Conservation (phyloP, 2,329 filamentous ascomycete genomes). For the Talaromyces verruculosus region DNA sequence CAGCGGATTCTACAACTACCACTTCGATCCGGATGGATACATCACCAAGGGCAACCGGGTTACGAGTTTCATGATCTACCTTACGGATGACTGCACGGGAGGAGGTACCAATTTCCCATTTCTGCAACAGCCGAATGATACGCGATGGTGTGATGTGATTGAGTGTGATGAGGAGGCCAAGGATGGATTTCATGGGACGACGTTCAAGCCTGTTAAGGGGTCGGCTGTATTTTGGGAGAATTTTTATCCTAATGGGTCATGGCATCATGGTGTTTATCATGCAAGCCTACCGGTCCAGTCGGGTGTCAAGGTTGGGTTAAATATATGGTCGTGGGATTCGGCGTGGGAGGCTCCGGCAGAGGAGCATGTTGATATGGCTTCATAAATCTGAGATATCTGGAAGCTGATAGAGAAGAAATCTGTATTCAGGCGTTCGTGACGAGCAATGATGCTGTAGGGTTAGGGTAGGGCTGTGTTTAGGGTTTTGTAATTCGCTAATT, state of each 20-base stretch:
- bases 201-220: conserved; percentile 5
- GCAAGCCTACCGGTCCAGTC: neutral
- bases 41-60: neutral
- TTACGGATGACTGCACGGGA: neutral
- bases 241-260: neutral
- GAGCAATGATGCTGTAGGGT: neutral
- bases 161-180: conserved; percentile 5
- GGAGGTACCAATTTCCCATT: neutral
- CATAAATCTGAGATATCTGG: neutral
- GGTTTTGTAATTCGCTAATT: neutral
- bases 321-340: conserved; percentile 1
- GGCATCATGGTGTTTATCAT: neutral
- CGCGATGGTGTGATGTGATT: neutral
- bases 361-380: neutral
- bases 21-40: neutral
- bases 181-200: neutral
- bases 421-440: neutral
- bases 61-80: neutral
- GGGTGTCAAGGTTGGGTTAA: neutral
- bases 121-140: neutral
- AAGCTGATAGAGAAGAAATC: neutral
- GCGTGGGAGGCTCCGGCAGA: neutral
- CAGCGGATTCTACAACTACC: neutral
- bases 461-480: neutral
- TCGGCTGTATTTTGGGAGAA: conserved; percentile 17